A percentile compares a stretch with the other conserved stretches of the same genome.
These are phyloP conservation scores for Hevea brasiliensis DNA, from an alignment of 345 rosid genomes.

Conservation along the genomic window DNA sequence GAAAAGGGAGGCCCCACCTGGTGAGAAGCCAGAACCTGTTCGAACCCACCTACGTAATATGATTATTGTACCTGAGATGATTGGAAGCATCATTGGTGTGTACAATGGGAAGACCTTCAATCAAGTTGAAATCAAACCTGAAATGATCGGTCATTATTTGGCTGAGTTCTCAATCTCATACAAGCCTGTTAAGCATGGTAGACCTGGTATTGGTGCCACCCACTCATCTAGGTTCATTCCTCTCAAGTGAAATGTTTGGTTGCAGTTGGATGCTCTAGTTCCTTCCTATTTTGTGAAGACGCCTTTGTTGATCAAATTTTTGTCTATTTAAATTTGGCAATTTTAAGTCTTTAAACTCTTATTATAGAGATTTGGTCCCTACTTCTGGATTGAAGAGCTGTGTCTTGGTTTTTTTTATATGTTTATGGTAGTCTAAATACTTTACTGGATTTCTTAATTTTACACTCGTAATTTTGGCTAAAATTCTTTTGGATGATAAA, in stretches of 20 bases:
- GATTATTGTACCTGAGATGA: conserved; percentile 97
- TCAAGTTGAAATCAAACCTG: conserved; percentile 95
- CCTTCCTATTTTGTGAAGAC: neutral
- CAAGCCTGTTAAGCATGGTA: conserved; percentile 93
- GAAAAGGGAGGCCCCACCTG: conserved; percentile 95
- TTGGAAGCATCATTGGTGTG: conserved; percentile 87
- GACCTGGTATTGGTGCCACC: conserved; percentile 97
- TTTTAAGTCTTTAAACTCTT: conserved; percentile 1
- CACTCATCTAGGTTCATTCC: conserved; percentile 98
- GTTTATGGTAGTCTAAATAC: neutral
- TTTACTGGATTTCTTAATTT: neutral
- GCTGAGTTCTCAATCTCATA: conserved; percentile 37
- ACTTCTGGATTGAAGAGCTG: neutral
- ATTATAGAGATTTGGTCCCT: neutral
- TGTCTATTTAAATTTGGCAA: neutral
- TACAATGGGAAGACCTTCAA: conserved; percentile 96
- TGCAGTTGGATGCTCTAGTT: neutral
- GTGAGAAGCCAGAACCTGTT: conserved; percentile 96
- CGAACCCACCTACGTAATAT: conserved; percentile 86
- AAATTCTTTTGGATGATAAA: no score
- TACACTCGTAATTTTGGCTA: no score
- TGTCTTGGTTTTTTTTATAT: no score
- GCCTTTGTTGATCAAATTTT: neutral
- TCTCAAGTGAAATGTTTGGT: conserved; percentile 56
- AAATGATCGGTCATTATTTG: conserved; percentile 59